A percentile compares a stretch with the other conserved stretches of the same genome.
phyloP scores from a whole-genome alignment of 2,329 filamentous ascomycete species.

The Plectosphaerella plurivora region DNA sequence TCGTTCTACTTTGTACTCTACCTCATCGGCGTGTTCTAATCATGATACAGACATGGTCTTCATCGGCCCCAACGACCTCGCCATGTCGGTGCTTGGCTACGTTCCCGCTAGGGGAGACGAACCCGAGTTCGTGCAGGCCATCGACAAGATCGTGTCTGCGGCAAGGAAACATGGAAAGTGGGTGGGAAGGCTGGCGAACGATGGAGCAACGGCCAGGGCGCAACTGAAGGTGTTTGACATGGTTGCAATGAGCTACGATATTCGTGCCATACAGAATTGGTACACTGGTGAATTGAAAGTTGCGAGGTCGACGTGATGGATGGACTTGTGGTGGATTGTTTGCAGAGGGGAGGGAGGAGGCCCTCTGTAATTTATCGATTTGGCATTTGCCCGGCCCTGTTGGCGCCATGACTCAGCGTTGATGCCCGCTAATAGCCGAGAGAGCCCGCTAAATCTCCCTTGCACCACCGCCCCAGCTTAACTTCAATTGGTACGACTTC shows the following conservation, averaged over 20 bases:
- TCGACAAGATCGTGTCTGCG: constrained; percentile 33
- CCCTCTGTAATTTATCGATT: no score
- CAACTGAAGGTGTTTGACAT: constrained; percentile 33
- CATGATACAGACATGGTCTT: constrained; percentile 28
- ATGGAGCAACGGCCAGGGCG: constrained; percentile 23
- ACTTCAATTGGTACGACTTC: no score
- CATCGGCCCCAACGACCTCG: constrained; percentile 39
- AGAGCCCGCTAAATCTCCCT: no score
- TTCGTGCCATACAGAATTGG: constrained; percentile 44
- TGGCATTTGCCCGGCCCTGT: no score
- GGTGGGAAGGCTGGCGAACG: constrained; percentile 17
- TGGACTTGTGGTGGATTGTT: no score
- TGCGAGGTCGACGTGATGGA: constrained; percentile 13
- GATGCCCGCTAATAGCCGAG: no score
- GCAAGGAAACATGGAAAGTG: constrained; percentile 31
- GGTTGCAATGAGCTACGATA: constrained; percentile 37
- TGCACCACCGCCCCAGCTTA: no score
- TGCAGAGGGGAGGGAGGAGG: no score
- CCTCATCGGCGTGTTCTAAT: no score
- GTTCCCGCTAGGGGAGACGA: constrained; percentile 39
- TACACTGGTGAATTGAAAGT: constrained; percentile 34
- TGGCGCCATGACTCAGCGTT: no score
- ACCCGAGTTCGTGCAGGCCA: constrained; percentile 39
- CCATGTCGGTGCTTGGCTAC: constrained; percentile 31
- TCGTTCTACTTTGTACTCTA: no score